Base-by-base conservation (phyloP, 2,329 filamentous ascomycete genomes). In the Harringtonia aguacate region DNA sequence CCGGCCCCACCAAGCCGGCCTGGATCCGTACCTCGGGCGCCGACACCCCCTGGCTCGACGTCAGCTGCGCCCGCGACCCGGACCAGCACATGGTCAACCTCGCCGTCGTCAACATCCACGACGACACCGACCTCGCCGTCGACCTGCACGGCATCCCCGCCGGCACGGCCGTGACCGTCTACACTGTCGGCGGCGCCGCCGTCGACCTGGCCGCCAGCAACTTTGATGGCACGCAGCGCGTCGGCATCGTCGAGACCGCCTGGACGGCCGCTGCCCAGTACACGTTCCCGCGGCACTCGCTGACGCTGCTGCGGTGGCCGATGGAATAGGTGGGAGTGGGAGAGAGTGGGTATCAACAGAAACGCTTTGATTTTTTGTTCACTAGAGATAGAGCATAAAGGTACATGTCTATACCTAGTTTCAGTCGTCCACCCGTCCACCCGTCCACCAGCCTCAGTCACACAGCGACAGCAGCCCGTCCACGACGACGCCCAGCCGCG, bases 51-150 rank as follows among this genome's bases (percentile, higher is more conserved):
- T 87, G 75, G 67, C 58, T 86, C 46, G 82, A 86, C 56, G 79
- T 81, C 21, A 81, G 78, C 50, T 81, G 79, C 3, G 65, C 71
- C 2, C 53, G 81, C 4, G 67, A 70, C 37, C 69, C 66, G 30
- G 77, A 68, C 20, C 8, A 7, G 7, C 83, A 82, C 0, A 72
- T 66, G 40, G 67, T 82, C 1, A 82, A 70, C 49, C 53, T 90
- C 50, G 83, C 75, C 4, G 84, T 88, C 1, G 82, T 87, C 14
- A 92, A 90, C 57, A 72, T 36, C 18, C n/a, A 36, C 20, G 34
- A 36, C 34, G 4, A 8, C 10, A 10, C n/a, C 34, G 17, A 69
- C 49, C 53, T 89, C 50, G 83, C 75, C 4, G 84, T 88, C 48
- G 77, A 82, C 49, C 68, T 70, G 12, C 67, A 71, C 49, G 74